A percentile compares a stretch with the other conserved stretches of the same genome.
These are phyloP conservation scores for Fragaria iinumae DNA, from an alignment of 306 rosid species.

Conservation along the genomic window DNA sequence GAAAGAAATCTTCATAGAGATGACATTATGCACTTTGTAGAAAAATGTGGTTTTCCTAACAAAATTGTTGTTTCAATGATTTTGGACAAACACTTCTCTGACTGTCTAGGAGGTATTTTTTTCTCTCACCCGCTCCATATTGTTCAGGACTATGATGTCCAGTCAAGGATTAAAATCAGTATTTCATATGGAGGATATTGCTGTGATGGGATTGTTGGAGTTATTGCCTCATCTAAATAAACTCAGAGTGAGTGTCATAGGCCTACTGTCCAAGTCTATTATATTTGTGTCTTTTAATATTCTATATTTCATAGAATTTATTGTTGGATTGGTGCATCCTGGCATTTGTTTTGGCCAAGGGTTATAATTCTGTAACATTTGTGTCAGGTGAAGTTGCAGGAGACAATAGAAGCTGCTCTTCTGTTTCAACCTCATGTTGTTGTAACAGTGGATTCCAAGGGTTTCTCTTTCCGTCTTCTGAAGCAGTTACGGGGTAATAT, in stretches of 20 bases:
- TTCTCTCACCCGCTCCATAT: constrained; percentile 4
- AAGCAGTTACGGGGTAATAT: constrained; percentile 78
- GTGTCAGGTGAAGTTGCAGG: constrained; percentile 65
- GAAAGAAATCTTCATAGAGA: neutral
- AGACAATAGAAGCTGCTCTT: constrained; percentile 70
- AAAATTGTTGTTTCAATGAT: neutral
- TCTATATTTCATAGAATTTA: neutral
- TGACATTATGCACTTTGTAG: neutral
- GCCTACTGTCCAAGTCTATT: neutral
- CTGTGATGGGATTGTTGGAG: constrained; percentile 96
- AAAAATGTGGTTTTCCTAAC: no score
- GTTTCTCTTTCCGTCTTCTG: constrained; percentile 82
- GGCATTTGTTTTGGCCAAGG: neutral
- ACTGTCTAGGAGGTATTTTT: neutral
- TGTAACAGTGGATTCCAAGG: constrained; percentile 79
- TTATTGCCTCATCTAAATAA: constrained; percentile 66
- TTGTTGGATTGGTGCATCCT: constrained; percentile 4
- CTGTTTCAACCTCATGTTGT: constrained; percentile 79
- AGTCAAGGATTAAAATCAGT: constrained; percentile 64
- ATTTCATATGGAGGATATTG: constrained; percentile 79
- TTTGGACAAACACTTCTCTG: neutral
- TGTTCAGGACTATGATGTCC: constrained; percentile 70
- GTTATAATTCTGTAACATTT: constrained; percentile 16
- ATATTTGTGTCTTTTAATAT: neutral
- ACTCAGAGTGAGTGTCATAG: constrained; percentile 61